These are phyloP conservation scores for Cladosporium sp. DNA, from an alignment of 2,329 filamentous ascomycete species.

Conservation along the genomic window DNA sequence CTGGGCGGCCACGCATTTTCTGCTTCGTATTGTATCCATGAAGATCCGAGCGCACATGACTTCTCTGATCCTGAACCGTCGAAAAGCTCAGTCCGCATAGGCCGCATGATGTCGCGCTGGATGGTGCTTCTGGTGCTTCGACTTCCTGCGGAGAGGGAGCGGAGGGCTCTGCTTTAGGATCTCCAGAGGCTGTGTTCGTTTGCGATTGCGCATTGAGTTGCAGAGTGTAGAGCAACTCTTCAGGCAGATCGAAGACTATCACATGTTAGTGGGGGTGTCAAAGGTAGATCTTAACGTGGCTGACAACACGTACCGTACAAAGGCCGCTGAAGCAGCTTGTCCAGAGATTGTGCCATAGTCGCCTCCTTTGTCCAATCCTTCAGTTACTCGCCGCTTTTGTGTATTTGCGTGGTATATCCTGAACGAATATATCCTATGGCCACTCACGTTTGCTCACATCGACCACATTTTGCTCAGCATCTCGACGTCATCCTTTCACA, in stretches of 20 bases:
- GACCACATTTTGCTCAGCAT: neutral
- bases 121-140: slow-evolving; percentile 8
- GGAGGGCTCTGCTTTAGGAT: slow-evolving; percentile 23
- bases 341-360: slow-evolving; percentile 9
- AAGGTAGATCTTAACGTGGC: neutral
- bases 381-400: neutral
- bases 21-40: slow-evolving; percentile 95
- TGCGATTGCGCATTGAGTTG: slow-evolving; percentile 53
- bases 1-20: slow-evolving; percentile 67
- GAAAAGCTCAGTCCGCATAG: slow-evolving; percentile 71
- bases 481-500: slow-evolving; percentile 5
- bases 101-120: slow-evolving; percentile 69
- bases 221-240: slow-evolving; percentile 66
- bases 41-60: slow-evolving; percentile 83
- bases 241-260: slow-evolving; percentile 76
- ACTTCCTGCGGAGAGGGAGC: slow-evolving; percentile 3
- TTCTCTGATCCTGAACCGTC: slow-evolving; percentile 73
- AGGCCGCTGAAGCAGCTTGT: slow-evolving; percentile 43
- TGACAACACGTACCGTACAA: slow-evolving; percentile 42
- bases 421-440: neutral
- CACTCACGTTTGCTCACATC: neutral
- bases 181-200: slow-evolving; percentile 29
- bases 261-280: slow-evolving; percentile 10
- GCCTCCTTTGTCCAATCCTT: neutral
- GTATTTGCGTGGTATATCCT: neutral